Percentiles rank a stretch among this genome's conserved stretches.
Evolutionary conservation across 768 basidiomycete species (phyloP).

Genomic region (Favolaschia claudopus): DNA sequence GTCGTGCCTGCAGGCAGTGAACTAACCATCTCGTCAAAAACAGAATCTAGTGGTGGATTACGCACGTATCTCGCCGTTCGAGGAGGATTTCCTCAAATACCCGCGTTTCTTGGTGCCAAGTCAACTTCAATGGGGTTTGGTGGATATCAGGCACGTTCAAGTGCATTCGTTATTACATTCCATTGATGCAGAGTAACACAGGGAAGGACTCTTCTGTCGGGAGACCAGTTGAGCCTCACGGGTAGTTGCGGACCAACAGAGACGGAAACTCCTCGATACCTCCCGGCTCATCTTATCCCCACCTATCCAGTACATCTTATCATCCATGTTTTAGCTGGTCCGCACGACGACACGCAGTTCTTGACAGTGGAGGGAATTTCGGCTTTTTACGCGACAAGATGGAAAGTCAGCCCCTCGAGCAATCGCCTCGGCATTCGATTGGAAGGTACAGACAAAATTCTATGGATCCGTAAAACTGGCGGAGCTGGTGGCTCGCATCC

Average conservation of each 20-base stretch:
- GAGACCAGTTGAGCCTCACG: conserved; percentile 56
- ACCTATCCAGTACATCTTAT: conserved; percentile 57
- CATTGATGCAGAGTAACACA: conserved; percentile 23
- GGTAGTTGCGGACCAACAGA: conserved; percentile 34
- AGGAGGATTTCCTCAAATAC: conserved; percentile 67
- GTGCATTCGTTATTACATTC: not conserved
- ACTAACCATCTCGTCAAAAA: conserved; percentile 47
- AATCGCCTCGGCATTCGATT: conserved; percentile 73
- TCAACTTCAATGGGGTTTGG: conserved; percentile 70
- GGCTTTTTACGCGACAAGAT: conserved; percentile 58
- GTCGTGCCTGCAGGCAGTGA: conserved; percentile 52
- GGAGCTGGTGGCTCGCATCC: conserved; percentile 77
- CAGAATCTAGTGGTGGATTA: conserved; percentile 46
- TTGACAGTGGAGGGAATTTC: conserved; percentile 55
- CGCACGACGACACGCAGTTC: conserved; percentile 67
- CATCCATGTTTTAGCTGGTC: conserved; percentile 65
- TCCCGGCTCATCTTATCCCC: conserved; percentile 46
- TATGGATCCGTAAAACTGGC: conserved; percentile 63
- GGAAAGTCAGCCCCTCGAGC: conserved; percentile 62
- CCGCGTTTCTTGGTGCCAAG: conserved; percentile 67
- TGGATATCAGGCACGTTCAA: conserved; percentile 57
- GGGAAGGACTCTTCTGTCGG: conserved; percentile 59
- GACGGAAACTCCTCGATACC: conserved; percentile 21
- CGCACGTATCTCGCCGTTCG: conserved; percentile 62
- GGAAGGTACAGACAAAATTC: conserved; percentile 48